Percentiles rank a stretch among this genome's conserved stretches.
These are phyloP conservation scores for Biscogniauxia marginata DNA, from an alignment of 2,329 filamentous ascomycete genomes.

Conservation along the genomic window DNA sequence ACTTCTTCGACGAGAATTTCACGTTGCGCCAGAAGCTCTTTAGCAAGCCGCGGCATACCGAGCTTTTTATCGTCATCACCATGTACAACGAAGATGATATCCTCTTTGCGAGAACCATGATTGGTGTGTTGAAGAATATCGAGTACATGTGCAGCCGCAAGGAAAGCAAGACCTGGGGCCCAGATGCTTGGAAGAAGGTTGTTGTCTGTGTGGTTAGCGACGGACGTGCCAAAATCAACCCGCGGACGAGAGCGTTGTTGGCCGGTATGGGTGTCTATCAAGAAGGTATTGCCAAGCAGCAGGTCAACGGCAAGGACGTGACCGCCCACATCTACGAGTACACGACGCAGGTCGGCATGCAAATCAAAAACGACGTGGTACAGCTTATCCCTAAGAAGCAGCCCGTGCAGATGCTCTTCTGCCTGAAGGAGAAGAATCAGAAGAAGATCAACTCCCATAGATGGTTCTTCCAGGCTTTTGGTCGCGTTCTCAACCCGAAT, in stretches of 20 bases:
- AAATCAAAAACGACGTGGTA: slow-evolving; percentile 88
- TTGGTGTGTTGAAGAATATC: slow-evolving; percentile 98
- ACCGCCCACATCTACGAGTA: slow-evolving; percentile 98
- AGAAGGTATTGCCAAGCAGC: slow-evolving; percentile 96
- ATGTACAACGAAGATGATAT: slow-evolving; percentile 99
- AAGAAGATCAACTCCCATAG: slow-evolving; percentile 99
- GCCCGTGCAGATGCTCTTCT: slow-evolving; percentile 96
- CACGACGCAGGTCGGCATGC: slow-evolving; percentile 80
- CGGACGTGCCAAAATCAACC: slow-evolving; percentile 88
- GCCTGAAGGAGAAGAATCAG: slow-evolving; percentile 98
- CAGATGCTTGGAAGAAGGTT: slow-evolving; percentile 98
- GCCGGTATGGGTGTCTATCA: slow-evolving; percentile 96
- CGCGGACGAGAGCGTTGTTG: slow-evolving; percentile 81
- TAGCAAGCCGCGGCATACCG: slow-evolving; percentile 79
- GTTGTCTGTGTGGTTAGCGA: slow-evolving; percentile 97
- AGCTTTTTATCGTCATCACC: slow-evolving; percentile 93
- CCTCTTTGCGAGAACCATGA: slow-evolving; percentile 95
- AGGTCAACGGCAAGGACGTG: slow-evolving; percentile 94
- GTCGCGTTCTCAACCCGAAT: slow-evolving; percentile 86
- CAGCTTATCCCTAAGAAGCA: slow-evolving; percentile 80
- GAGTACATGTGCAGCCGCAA: slow-evolving; percentile 91
- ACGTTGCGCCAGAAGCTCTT: slow-evolving; percentile 91
- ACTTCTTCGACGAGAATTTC: slow-evolving; percentile 86
- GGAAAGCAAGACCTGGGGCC: slow-evolving; percentile 94
- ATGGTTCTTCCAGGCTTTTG: slow-evolving; percentile 99